phyloP scores from a whole-genome alignment of 225 moss, liverwort and hornwort genomes.

The Anthoceros angustus region DNA sequence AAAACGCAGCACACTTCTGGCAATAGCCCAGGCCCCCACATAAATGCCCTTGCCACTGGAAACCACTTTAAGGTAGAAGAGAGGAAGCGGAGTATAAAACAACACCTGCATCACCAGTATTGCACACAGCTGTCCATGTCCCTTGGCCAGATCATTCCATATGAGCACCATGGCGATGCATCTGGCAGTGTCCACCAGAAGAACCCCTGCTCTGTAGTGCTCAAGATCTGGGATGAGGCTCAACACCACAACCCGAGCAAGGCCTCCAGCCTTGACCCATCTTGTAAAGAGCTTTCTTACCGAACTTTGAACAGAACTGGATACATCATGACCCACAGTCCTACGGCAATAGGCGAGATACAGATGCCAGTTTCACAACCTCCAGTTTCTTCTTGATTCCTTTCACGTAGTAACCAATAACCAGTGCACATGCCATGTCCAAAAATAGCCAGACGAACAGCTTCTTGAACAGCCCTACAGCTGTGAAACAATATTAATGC shows the following conservation, averaged over 20 bases:
- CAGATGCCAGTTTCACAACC: no score
- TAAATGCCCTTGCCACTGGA: slow-evolving; percentile 31
- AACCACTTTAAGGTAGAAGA: slow-evolving; percentile 64
- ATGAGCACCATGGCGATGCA: slow-evolving; percentile 85
- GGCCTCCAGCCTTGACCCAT: slow-evolving; percentile 38
- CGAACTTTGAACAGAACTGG: slow-evolving; percentile 65
- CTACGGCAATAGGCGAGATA: no score
- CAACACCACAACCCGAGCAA: slow-evolving; percentile 36
- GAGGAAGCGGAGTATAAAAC: slow-evolving; percentile 50
- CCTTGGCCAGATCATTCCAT: slow-evolving; percentile 70
- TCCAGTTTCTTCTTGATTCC: no score
- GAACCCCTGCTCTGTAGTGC: slow-evolving; percentile 64
- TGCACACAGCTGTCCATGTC: slow-evolving; percentile 55
- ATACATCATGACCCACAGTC: no score
- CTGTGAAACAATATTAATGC: slow-evolving; percentile 15
- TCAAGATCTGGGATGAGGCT: slow-evolving; percentile 46
- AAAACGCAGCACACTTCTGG: slow-evolving; percentile 59
- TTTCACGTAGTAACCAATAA: no score
- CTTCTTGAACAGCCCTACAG: slow-evolving; percentile 44
- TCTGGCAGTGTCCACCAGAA: slow-evolving; percentile 52
- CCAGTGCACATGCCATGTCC: slow-evolving; percentile 39
- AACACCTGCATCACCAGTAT: slow-evolving; percentile 52
- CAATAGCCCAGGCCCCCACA: slow-evolving; percentile 45
- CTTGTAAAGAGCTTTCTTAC: slow-evolving; percentile 48
- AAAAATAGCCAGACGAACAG: slow-evolving; percentile 63